Evolutionary conservation across 73 alveolate species (phyloP), one percentile per base, ranked within the genome.

Genomic region (Tetrahymena thermophila): DNA sequence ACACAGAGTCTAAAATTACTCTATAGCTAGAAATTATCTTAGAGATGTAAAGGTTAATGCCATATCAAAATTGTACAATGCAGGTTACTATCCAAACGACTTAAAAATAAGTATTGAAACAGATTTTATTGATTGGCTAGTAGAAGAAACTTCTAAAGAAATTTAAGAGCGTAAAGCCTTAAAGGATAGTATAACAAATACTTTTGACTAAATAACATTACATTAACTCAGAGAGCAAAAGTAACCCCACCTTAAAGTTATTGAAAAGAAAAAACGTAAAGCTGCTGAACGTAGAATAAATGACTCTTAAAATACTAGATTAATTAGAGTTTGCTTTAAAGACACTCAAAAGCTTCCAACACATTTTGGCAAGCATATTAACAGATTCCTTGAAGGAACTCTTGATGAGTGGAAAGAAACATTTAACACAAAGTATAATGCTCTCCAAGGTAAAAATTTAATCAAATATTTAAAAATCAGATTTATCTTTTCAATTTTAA

Each of bases 61-160:
- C 11, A 55, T 98, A 42, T 94, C 96, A 84, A 94, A 34, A 84
- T 89, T 98, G 83, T 84, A 93, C 85, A 98, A 97, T 50, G 94
- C 96, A 84, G 95, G 96, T 38, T 95, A 94, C 89, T 97, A 97
- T 96, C 94, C 98, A 84, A 98, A 84, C 71, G 89, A 37, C 97
- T 98, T 96, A 56, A 95, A 85, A 97, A 97, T 84, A 43, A 97
- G 93, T 96, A 71, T 98, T 35, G 71, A 98, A 84, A 95, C 97
- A 10, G 85, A 96, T 85, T 98, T 97, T 94, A 97, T 97, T 95
- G 98, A 98, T 28, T 97, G 97, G 97, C 85, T 98, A 35, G 96
- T 97, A 35, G 94, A 96, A 28, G 94, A 94, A 89, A 94, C 98
- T 56, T 97, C 94, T 34, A 96, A 94, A 42, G 97, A 97, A 57